These are phyloP conservation scores for Xylariomycetidae sp. DNA, from an alignment of 2,329 filamentous ascomycete genomes.

Conservation along the genomic window DNA sequence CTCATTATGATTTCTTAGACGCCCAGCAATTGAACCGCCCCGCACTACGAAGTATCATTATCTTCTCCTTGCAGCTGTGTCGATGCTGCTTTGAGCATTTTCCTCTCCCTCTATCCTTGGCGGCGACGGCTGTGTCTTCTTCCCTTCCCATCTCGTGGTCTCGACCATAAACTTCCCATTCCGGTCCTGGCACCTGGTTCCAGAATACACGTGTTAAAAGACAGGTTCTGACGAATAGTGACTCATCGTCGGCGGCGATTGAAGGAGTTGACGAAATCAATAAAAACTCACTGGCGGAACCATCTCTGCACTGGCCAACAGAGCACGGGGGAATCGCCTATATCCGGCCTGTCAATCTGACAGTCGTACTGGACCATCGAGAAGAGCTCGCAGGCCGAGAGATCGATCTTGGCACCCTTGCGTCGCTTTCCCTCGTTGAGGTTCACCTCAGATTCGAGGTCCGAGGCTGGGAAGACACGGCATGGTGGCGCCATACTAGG, in stretches of 20 bases:
- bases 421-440: constrained; percentile 46
- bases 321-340: constrained; percentile 40
- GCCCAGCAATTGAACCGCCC: no score
- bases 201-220: no score
- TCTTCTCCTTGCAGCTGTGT: no score
- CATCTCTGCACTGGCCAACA: constrained; percentile 56
- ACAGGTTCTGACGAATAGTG: no score
- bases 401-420: constrained; percentile 46
- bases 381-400: constrained; percentile 52
- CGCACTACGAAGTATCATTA: no score
- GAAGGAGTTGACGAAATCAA: no score
- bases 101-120: constrained; percentile 4
- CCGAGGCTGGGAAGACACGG: constrained; percentile 46
- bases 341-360: constrained; percentile 44
- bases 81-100: no score
- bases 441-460: constrained; percentile 48
- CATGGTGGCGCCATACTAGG: constrained; percentile 54
- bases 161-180: constrained; percentile 56
- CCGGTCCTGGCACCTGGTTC: constrained; percentile 51
- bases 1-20: no score
- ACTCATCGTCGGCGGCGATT: no score
- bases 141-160: constrained; percentile 59
- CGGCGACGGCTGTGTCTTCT: constrained; percentile 5
- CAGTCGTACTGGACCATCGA: constrained; percentile 60
- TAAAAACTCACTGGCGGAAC: constrained; percentile 57